Conservation (phyloP, 1,284 basidiomycete genomes). For the Boletus mariae region DNA sequence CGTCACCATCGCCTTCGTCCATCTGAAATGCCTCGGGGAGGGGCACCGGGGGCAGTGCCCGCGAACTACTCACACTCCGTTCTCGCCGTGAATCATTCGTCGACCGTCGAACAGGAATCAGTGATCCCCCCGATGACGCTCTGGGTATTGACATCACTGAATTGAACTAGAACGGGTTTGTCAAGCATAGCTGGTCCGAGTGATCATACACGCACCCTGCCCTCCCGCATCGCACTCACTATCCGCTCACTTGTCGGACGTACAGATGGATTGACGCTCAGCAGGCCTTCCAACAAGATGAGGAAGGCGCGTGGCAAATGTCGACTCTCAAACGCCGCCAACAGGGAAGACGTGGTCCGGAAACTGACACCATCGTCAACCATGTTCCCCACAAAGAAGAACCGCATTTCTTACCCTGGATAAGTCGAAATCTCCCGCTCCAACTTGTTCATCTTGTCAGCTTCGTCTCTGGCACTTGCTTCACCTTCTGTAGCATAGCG, state of each 20-base stretch:
- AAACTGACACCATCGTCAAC: constrained; percentile 44
- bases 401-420: constrained; percentile 50
- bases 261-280: constrained; percentile 1
- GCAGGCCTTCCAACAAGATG: constrained; percentile 3
- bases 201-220: constrained; percentile 47
- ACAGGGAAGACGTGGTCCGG: constrained; percentile 49
- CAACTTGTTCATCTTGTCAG: constrained; percentile 59
- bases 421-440: constrained; percentile 76
- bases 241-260: constrained; percentile 71
- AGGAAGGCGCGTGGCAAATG: constrained; percentile 5
- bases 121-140: constrained; percentile 14
- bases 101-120: constrained; percentile 25
- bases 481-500: constrained; percentile 57
- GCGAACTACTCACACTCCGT: constrained; percentile 7
- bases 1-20: not conserved
- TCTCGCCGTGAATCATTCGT: constrained; percentile 11
- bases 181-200: not conserved
- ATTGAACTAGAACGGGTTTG: constrained; percentile 20
- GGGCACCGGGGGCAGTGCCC: constrained; percentile 22
- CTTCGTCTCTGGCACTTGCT: constrained; percentile 45
- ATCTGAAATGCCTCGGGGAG: constrained; percentile 3
- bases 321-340: constrained; percentile 53
- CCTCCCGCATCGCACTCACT: constrained; percentile 56
- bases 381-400: not conserved
- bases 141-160: constrained; percentile 11